Base-by-base conservation (phyloP, 2,329 filamentous ascomycete genomes). In the Calonectria pauciramosa region DNA sequence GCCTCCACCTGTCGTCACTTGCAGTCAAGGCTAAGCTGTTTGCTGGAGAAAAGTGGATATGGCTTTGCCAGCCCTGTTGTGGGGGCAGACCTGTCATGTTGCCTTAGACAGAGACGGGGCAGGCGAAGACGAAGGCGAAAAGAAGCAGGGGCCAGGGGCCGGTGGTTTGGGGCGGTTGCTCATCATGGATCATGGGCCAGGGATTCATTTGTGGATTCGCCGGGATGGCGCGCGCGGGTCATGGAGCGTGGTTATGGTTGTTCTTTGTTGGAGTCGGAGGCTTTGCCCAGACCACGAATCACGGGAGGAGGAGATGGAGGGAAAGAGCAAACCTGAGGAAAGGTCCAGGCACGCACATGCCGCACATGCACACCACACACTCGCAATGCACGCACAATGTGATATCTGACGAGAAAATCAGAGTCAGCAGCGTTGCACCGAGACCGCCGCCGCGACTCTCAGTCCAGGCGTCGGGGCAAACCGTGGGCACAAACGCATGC, bases 321-420 rank as follows among this genome's bases (percentile, higher is more conserved):
- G 23, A 18, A 38, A 63, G 32, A 38, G 56, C 44, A 47, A 47
- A 47, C 44, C 44, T 11, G n/a, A 47, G 44, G 11, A 47, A 8
- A 23, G 44, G 44, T 26, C 34, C 32, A 36, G 36, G 23, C 56
- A 38, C 36, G 38, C 44, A 23, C n/a, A 23, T n/a, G n/a, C 44
- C 44, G 44, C 11, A 47, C n/a, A 23, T 23, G 4, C 44, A 23
- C 44, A 47, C 44, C 20, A 47, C 44, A 47, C 44, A 47, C 9
- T n/a, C 7, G 10, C 20, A 47, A 47, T 23, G 32, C n/a, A 23
- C 56, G 14, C 36, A 23, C 56, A 63, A 63, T 72, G 52, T 74
- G 75, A 80, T 56, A 74, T 79, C 70, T 76, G 79, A 76, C 71
- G 26, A 16, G 18, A 4, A 26, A 36, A 59, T 23, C 14, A 63